Evolutionary conservation across 768 basidiomycete genomes (phyloP), one percentile per base, ranked within the genome.

Genomic region (Coprinopsis marcescibilis): DNA sequence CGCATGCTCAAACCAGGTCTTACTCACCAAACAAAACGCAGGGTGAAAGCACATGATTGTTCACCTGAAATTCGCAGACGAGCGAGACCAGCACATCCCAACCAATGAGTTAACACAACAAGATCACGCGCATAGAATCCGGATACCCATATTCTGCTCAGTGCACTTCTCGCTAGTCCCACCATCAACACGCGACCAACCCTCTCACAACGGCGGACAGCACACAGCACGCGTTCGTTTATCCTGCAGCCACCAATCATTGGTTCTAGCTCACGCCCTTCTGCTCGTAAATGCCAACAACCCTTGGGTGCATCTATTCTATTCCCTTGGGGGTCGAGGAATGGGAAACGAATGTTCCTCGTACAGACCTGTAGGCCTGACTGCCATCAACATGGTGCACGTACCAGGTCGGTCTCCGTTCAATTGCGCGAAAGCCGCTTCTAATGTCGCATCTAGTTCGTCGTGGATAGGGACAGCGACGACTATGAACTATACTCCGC

Each of bases 261-360:
- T 4, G 24, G 41, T 10, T 4, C 10, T 27, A n/a, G 5, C 4
- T 27, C 12, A 27, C n/a, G 41, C 15, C 41, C 41, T 5, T 8
- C 41, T 4, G 11, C 41, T 4, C 26, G n/a, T 4, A 43, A 30
- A 30, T 10, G 26, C 26, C 24, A 26, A 17, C 41, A 43, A 20
- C 14, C 41, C 4, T 7, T 27, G 11, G 13, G 26, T 4, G 13
- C 68, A 1, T n/a, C 41, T 5, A 26, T n/a, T n/a, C n/a, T n/a
- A n/a, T 27, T 27, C 13, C 68, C 1, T 69, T 89, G 27, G 82
- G 71, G 32, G 70, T 95, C 3, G 93, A 96, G 60, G 90, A 95
- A 67, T 98, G 94, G 94, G 93, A 96, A 55, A 64, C 78, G 0
- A 85, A 79, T 54, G 80, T 91, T 0, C 89, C 89, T 2, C 64